Conservation (phyloP, 2,329 filamentous ascomycete genomes). For the Nigrospora osmanthi region DNA sequence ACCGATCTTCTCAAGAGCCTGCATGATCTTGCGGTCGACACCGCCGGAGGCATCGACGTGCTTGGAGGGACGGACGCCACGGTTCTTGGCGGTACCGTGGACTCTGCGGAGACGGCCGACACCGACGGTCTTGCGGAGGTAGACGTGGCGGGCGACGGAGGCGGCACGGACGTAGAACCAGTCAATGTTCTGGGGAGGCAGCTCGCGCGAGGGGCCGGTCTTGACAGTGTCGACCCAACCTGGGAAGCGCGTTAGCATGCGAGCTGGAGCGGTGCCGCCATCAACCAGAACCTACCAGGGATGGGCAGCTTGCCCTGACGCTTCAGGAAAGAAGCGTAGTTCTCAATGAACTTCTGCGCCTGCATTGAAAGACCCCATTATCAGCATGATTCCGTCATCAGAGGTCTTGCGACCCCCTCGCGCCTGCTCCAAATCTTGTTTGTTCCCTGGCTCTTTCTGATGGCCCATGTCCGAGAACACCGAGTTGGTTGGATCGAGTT, state of each 20-base stretch:
- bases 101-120: constrained; percentile 95
- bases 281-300: constrained; percentile 57
- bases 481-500: background rate
- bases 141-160: constrained; percentile 94
- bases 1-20: constrained; percentile 98
- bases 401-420: constrained; percentile 67
- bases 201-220: constrained; percentile 93
- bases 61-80: constrained; percentile 81
- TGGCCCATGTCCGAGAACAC: background rate
- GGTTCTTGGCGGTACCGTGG: constrained; percentile 96
- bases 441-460: constrained; percentile 12
- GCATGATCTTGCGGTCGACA: constrained; percentile 96
- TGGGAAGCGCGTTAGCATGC: constrained; percentile 24
- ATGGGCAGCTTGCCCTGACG: constrained; percentile 88
- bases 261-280: background rate
- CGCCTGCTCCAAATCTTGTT: constrained; percentile 49
- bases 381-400: constrained; percentile 69
- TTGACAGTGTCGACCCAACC: constrained; percentile 99
- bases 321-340: constrained; percentile 87
- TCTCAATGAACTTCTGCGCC: constrained; percentile 83
- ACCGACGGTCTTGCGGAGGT: constrained; percentile 98
- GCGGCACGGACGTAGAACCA: constrained; percentile 93
- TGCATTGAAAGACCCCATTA: constrained; percentile 41
- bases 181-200: constrained; percentile 96
- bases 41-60: constrained; percentile 93